Evolutionary conservation across 2,329 filamentous ascomycete genomes (phyloP).

Genomic region (Pseudopithomyces maydicus): DNA sequence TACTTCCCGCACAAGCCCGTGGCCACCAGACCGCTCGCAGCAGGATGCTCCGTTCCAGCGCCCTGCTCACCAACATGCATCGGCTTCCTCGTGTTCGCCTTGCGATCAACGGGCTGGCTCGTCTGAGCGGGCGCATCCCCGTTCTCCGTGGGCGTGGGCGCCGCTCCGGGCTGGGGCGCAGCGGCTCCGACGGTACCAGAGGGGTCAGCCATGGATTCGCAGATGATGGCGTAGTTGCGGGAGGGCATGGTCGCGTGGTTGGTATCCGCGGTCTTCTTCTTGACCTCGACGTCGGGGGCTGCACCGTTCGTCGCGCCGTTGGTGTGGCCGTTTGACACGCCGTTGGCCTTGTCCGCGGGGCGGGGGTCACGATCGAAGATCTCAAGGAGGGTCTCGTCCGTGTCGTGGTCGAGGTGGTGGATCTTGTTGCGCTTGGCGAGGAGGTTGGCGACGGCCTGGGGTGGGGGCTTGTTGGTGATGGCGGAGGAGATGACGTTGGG

Average conservation of each 20-base stretch:
- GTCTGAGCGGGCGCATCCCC: conserved; percentile 32
- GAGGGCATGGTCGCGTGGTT: conserved; percentile 87
- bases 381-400: conserved; percentile 67
- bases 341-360: conserved; percentile 17
- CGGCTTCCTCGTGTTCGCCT: conserved; percentile 66
- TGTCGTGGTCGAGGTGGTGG: conserved; percentile 66
- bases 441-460: conserved; percentile 67
- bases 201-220: conserved; percentile 51
- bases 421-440: conserved; percentile 68
- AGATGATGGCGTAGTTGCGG: conserved; percentile 68
- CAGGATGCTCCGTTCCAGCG: conserved; percentile 78
- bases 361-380: conserved; percentile 65
- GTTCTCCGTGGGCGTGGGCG: conserved; percentile 30
- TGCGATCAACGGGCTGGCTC: conserved; percentile 45
- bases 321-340: background rate
- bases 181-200: conserved; percentile 23
- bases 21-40: conserved; percentile 58
- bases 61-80: conserved; percentile 77
- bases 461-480: conserved; percentile 71
- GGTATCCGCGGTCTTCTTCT: conserved; percentile 66
- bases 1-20: conserved; percentile 51
- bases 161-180: conserved; percentile 23
- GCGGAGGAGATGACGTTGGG: conserved; percentile 67
- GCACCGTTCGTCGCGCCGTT: conserved; percentile 29
- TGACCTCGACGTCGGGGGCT: conserved; percentile 23